phyloP scores from a whole-genome alignment of 169 alveolate genomes.

The Gregarina niphandrodes region DNA sequence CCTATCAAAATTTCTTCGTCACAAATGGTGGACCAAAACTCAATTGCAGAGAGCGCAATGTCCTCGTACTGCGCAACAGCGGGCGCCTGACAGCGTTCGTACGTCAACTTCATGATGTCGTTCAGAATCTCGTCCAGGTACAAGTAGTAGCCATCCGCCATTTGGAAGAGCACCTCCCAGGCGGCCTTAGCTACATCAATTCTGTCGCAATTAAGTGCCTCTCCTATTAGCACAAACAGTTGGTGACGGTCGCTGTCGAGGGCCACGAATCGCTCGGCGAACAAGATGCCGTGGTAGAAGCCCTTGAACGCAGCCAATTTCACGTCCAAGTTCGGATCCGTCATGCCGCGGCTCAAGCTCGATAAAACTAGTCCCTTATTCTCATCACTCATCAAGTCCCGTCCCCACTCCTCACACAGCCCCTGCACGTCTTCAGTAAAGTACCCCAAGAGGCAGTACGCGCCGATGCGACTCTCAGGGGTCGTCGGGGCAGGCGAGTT shows the following conservation, averaged over 20 bases:
- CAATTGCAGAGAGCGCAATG: slow-evolving; percentile 52
- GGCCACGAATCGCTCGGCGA: no score
- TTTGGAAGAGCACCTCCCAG: slow-evolving; percentile 46
- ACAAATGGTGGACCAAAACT: slow-evolving; percentile 58
- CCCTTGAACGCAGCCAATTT: slow-evolving; percentile 15
- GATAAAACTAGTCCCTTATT: slow-evolving; percentile 13
- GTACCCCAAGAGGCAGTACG: slow-evolving; percentile 33
- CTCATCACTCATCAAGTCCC: slow-evolving; percentile 16
- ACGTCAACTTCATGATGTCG: slow-evolving; percentile 42
- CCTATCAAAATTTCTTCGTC: slow-evolving; percentile 38
- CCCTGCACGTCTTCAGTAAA: slow-evolving; percentile 27
- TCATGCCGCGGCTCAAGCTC: slow-evolving; percentile 15
- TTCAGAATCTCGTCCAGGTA: slow-evolving; percentile 41
- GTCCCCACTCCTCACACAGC: slow-evolving; percentile 37
- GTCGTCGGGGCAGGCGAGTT: slow-evolving; percentile 27
- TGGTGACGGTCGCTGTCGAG: no score
- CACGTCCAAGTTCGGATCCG: slow-evolving; percentile 14
- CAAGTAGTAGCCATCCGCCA: slow-evolving; percentile 45
- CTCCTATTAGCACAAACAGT: slow-evolving; percentile 29
- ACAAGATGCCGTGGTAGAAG: slow-evolving; percentile 12
- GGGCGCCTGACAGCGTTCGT: slow-evolving; percentile 43
- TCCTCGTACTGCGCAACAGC: slow-evolving; percentile 28
- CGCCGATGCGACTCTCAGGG: slow-evolving; percentile 27
- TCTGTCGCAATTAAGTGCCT: slow-evolving; percentile 29
- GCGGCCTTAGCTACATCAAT: slow-evolving; percentile 47